Evolutionary conservation across 768 basidiomycete genomes (phyloP).

Genomic region (Cystofilobasidium ferigula): DNA sequence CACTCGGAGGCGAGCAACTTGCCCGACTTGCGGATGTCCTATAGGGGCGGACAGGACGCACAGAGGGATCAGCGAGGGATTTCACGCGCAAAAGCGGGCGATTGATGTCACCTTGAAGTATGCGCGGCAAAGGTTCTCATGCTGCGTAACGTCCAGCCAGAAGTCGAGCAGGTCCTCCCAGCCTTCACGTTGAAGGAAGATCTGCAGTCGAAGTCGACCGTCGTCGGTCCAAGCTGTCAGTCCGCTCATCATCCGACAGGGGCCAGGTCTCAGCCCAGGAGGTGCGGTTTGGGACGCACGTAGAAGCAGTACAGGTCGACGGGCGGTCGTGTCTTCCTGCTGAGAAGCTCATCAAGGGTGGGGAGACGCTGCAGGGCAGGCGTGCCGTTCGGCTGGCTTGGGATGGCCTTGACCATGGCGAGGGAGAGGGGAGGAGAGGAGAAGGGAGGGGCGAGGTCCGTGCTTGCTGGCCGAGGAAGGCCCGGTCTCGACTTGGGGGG

Average conservation of each 20-base stretch:
- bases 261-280: not conserved
- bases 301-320: conserved; percentile 99
- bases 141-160: conserved; percentile 98
- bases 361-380: conserved; percentile 17
- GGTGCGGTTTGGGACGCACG: conserved; percentile 40
- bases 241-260: not conserved
- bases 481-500: too few relatives aligned
- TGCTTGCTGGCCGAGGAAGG: too few relatives aligned
- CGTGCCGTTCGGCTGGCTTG: conserved; percentile 18
- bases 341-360: conserved; percentile 57
- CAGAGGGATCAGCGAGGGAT: not conserved
- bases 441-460: too few relatives aligned
- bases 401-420: too few relatives aligned
- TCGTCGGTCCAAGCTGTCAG: not conserved
- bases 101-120: conserved; percentile 79
- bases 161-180: conserved; percentile 95
- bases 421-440: too few relatives aligned
- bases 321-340: conserved; percentile 78
- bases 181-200: conserved; percentile 90
- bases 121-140: conserved; percentile 94
- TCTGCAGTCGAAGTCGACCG: conserved; percentile 43
- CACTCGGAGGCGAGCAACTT: conserved; percentile 89
- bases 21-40: conserved; percentile 87
- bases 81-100: too few relatives aligned
- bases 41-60: not conserved